Conservation (phyloP, 768 basidiomycete genomes). For the Rhodotorula diobovata region DNA sequence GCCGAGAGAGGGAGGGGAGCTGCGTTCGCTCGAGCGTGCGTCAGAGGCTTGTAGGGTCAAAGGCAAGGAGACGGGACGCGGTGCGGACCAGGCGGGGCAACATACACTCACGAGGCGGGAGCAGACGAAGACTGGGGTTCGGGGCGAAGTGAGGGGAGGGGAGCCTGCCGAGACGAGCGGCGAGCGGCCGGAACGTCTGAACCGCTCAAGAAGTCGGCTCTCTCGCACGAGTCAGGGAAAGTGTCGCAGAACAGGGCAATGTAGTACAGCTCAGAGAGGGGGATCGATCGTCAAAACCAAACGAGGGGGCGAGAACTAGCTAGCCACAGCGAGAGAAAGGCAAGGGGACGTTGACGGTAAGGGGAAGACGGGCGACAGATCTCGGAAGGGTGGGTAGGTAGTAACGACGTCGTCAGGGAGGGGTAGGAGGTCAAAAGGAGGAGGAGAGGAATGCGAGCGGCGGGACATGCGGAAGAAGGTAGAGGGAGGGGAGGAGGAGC, state of each 20-base stretch:
- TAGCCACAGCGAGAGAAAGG: not conserved
- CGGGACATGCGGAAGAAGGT: not conserved
- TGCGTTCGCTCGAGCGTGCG: not conserved
- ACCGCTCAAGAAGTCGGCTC: too few species aligned
- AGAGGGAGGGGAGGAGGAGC: too few species aligned
- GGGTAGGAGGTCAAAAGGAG: not conserved
- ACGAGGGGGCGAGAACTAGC: not conserved
- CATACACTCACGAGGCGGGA: not conserved
- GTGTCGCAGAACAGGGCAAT: too few species aligned
- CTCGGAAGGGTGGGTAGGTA: not conserved
- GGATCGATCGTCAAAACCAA: not conserved
- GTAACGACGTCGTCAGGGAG: not conserved
- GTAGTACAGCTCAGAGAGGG: not conserved
- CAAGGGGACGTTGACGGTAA: not conserved
- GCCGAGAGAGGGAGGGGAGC: not conserved
- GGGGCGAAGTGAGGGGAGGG: not conserved
- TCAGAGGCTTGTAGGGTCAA: not conserved
- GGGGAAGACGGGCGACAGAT: not conserved
- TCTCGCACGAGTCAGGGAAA: not conserved
- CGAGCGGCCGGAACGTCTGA: not conserved
- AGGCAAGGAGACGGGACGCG: not conserved
- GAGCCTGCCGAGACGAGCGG: not conserved
- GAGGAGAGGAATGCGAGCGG: not conserved
- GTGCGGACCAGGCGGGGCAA: conserved; percentile 11
- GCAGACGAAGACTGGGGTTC: not conserved